Evolutionary conservation across 306 rosid species (phyloP).

Genomic region (Erythrophleum fordii): DNA sequence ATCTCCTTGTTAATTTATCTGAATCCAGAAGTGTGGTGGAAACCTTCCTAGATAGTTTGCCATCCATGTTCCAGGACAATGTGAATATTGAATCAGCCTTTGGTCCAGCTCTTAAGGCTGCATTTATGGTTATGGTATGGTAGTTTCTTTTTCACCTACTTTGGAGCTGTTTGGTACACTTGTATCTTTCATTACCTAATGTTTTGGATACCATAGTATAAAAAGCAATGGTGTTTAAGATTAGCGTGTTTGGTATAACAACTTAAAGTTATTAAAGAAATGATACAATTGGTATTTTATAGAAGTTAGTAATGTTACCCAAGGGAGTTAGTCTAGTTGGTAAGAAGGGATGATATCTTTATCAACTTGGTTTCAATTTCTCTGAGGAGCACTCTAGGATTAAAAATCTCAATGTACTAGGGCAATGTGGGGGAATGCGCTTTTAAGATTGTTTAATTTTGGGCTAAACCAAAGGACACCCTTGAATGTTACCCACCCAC

Average conservation of each 20-base stretch:
- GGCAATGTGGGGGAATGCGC: background rate
- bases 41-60: conserved; percentile 90
- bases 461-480: background rate
- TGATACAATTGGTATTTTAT: background rate
- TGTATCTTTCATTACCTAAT: background rate
- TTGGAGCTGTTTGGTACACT: background rate
- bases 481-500: too few relatives aligned
- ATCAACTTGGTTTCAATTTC: background rate
- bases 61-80: conserved; percentile 94
- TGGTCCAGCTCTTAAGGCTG: conserved; percentile 96
- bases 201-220: background rate
- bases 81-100: conserved; percentile 93
- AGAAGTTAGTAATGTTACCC: background rate
- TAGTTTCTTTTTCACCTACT: conserved; percentile 18
- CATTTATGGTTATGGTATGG: conserved; percentile 93
- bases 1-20: conserved; percentile 95
- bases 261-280: background rate
- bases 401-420: background rate
- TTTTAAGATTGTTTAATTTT: background rate
- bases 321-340: background rate
- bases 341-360: background rate
- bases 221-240: background rate
- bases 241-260: background rate
- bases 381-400: background rate
- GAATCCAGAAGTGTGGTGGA: conserved; percentile 98